phyloP scores from a whole-genome alignment of 331 rosid genomes.

The Malus hybrid region DNA sequence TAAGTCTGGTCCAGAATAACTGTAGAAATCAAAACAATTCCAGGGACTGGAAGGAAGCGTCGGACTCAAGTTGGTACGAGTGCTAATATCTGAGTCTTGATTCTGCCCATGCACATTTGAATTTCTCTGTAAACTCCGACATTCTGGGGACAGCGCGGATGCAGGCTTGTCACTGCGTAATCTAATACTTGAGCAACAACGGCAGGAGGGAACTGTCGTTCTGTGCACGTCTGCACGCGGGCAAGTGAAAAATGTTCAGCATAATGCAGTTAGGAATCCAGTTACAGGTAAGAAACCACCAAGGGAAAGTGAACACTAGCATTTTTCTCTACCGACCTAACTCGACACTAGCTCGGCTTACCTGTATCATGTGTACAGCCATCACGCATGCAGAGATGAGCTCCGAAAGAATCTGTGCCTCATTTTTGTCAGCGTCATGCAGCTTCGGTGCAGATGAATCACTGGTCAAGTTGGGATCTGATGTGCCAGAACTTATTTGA shows the following conservation, averaged over 20 bases:
- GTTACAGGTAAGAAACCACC: not conserved
- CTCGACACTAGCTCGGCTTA: conserved; percentile 8
- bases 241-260: not conserved
- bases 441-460: conserved; percentile 30
- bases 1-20: not conserved
- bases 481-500: conserved; percentile 21
- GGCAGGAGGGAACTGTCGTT: conserved; percentile 63
- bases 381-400: conserved; percentile 68
- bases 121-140: conserved; percentile 70
- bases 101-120: conserved; percentile 67
- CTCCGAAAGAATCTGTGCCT: conserved; percentile 53
- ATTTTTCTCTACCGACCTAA: not conserved
- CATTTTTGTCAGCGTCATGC: conserved; percentile 35
- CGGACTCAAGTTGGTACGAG: conserved; percentile 53
- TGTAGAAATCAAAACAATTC: not conserved
- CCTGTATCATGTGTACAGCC: conserved; percentile 72
- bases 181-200: conserved; percentile 71
- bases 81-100: conserved; percentile 70
- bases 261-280: not conserved
- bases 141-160: conserved; percentile 54
- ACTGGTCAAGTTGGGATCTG: conserved; percentile 22
- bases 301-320: not conserved
- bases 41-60: not conserved
- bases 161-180: conserved; percentile 57
- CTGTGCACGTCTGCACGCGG: conserved; percentile 55